Evolutionary conservation across 176 grass and related monocot species (phyloP).

Genomic region (Olyra latifolia): DNA sequence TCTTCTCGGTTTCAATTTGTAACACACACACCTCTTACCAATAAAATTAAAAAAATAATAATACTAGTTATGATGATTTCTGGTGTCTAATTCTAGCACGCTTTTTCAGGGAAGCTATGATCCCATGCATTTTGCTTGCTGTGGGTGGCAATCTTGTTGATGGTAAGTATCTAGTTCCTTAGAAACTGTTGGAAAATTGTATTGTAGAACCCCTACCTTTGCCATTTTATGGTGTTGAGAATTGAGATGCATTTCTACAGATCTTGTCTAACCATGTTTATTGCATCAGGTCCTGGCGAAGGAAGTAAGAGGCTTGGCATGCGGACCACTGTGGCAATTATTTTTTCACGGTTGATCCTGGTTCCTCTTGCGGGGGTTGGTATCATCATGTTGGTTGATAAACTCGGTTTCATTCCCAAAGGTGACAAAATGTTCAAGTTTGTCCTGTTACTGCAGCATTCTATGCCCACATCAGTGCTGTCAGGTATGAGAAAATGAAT

Average conservation of each 20-base stretch:
- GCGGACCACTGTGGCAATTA: slow-evolving; percentile 80
- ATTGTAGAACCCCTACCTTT: neutral
- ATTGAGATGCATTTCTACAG: neutral
- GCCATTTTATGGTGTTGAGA: neutral
- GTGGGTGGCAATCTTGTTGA: slow-evolving; percentile 99
- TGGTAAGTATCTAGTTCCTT: slow-evolving; percentile 55
- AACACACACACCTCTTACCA: neutral
- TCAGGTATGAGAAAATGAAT: slow-evolving; percentile 60
- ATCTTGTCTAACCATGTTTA: slow-evolving; percentile 25
- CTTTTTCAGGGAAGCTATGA: slow-evolving; percentile 87
- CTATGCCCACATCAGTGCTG: slow-evolving; percentile 97
- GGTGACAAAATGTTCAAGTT: slow-evolving; percentile 99
- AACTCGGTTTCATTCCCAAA: slow-evolving; percentile 79
- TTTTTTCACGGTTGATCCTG: slow-evolving; percentile 78
- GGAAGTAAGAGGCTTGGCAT: slow-evolving; percentile 92
- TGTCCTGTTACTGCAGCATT: slow-evolving; percentile 86
- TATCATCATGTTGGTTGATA: slow-evolving; percentile 75
- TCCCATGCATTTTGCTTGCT: slow-evolving; percentile 98
- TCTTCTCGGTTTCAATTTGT: slow-evolving; percentile 2
- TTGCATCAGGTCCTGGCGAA: slow-evolving; percentile 81
- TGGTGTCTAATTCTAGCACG: slow-evolving; percentile 1
- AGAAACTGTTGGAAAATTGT: neutral
- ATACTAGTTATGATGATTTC: neutral
- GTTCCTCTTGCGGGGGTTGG: slow-evolving; percentile 86
- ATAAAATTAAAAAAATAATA: slow-evolving; percentile 7